Evolutionary conservation across 768 basidiomycete species (phyloP), one percentile per base, ranked within the genome.

Genomic region (Amanita pseudoporphyria): DNA sequence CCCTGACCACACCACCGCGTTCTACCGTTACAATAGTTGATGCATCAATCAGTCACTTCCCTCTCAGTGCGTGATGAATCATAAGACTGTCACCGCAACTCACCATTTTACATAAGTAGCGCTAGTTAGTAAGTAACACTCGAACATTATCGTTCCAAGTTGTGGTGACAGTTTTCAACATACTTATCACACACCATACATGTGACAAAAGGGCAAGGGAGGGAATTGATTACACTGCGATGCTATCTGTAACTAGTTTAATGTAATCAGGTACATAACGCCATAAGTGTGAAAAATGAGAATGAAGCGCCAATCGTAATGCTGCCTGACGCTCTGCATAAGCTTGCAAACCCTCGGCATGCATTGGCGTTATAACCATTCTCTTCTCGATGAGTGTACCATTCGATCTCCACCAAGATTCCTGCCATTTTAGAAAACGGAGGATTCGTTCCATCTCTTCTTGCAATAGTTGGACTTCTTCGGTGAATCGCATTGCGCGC

Each of bases 391-490:
- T 30, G 10, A 14, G 22, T 5, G 21, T 3, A 24, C 41, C 10
- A 26, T 42, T 24, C 26, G 41, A 24, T 42, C 13, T 13, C 61
- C 61, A 60, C 51, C 46, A 54, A 9, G 39, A 24, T 9, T 51
- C 53, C 31, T 56, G 53, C 53, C 58, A 52, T 16, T 52, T 6
- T 0, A 60, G 45, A 19, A 56, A 61, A 2, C 31, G 40, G 24
- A 54, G n/a, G 0, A 57, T 52, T 0, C 52, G 37, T 5, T 38
- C 21, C 61, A 63, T 64, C 37, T 64, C 62, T 28, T 61, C 60
- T 2, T n/a, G 6, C 12, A 64, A 38, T 3, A 63, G 45, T 5
- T 43, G 36, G 6, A 62, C 54, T 38, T 64, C 61, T 32, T 64
- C 62, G 0, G 39, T 21, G 51, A 59, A 64, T 24, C 45, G 56